Base-by-base conservation (phyloP, 176 grass and related monocot species). In the Cymbopogon citratus region DNA sequence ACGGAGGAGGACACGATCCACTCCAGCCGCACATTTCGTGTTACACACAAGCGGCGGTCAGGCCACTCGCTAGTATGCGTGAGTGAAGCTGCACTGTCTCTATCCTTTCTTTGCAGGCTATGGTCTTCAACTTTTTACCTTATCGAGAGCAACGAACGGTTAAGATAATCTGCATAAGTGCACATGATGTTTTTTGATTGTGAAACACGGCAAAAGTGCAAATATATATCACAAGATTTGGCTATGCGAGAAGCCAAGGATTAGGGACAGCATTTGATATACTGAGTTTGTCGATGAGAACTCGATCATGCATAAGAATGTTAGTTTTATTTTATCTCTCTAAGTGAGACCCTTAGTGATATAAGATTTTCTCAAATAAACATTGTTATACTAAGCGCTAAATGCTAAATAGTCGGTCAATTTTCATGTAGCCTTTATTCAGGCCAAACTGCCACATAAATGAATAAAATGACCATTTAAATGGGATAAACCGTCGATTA, bases 381-480 rank as follows among this genome's bases (percentile, higher is more conserved):
- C 0, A 3, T 2, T 3, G 21, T 10, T 57, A n/a, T 56, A 19
- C 18, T 21, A 54, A 56, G n/a, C 2, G 0, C 3, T 57, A 1
- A 56, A 56, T 2, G 51, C 7, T n/a, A n/a, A 56, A 56, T 56
- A 56, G 18, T 21, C 6, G 1, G 18, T 3, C 51, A 57, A 19
- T 57, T 57, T 0, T 23, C 3, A 1, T 23, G 10, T 57, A 23
- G 18, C 8, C 2, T 3, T 56, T 56, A 3, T 56, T 56, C 7
- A 0, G 0, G 19, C 51, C n/a, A 9, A 56, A 56, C 0, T 2
- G 2, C 18, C 19, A n/a, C 0, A 0, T 56, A n/a, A n/a, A 21
- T 9, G 19, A 21, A 8, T 19, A 52, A 56, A 21, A 56, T 7
- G 0, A 1, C 1, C 5, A 52, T 52, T 52, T 49, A 6, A 49